Evolutionary conservation across 2,329 filamentous ascomycete species (phyloP).

Genomic region (Tolypocladium endophyticum): DNA sequence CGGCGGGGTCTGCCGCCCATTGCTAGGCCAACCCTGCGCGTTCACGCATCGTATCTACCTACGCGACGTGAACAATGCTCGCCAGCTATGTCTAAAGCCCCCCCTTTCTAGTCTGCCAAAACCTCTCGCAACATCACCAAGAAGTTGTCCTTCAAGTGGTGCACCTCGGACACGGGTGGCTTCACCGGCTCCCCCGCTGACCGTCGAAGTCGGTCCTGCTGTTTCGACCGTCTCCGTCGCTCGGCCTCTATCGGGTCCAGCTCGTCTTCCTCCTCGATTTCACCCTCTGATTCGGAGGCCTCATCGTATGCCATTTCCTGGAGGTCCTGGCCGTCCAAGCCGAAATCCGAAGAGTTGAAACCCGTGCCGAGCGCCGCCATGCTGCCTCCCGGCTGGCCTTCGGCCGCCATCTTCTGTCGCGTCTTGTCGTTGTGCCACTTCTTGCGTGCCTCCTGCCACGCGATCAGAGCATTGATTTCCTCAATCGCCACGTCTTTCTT

Average conservation of each 20-base stretch:
- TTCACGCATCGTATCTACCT: not conserved
- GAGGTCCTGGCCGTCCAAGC: conserved; percentile 75
- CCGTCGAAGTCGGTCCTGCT: conserved; percentile 69
- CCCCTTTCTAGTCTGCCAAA: conserved; percentile 53
- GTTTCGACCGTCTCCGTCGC: conserved; percentile 63
- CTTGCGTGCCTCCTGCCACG: conserved; percentile 92
- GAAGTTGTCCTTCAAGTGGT: conserved; percentile 72
- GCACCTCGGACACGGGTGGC: conserved; percentile 66
- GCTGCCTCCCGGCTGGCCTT: conserved; percentile 40
- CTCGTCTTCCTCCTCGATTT: conserved; percentile 67
- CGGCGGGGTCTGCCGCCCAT: too few species aligned
- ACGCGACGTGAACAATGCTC: not conserved
- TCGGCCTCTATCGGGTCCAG: conserved; percentile 83
- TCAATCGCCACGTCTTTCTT: conserved; percentile 61
- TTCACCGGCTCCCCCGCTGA: conserved; percentile 78
- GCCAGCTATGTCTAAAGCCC: not conserved
- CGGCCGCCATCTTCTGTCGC: conserved; percentile 95
- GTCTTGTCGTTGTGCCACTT: conserved; percentile 99
- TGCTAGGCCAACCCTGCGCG: not conserved
- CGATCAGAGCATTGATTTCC: conserved; percentile 79
- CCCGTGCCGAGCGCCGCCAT: conserved; percentile 41
- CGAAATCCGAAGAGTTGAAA: conserved; percentile 81
- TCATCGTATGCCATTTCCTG: conserved; percentile 78
- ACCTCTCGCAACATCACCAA: conserved; percentile 72
- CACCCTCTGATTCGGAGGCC: conserved; percentile 52